Base-by-base conservation (phyloP, 2,329 filamentous ascomycete species). In the Thielaviopsis musarum region DNA sequence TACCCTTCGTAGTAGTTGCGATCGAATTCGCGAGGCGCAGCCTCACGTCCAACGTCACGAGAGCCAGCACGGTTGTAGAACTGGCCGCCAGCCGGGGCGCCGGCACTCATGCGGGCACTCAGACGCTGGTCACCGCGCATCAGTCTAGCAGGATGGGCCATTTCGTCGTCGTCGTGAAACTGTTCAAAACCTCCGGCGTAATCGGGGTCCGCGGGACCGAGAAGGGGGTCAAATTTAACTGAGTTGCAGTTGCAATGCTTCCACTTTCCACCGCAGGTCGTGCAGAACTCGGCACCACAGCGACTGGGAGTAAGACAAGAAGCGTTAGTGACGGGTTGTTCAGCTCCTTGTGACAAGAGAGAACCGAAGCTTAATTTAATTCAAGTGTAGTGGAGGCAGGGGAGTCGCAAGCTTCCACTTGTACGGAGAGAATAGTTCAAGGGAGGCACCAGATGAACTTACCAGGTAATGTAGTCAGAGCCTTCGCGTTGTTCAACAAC, bases 381-480 rank as follows among this genome's bases (percentile, higher is more conserved):
- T 21, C 15, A 52, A 51, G 48, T 51, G 22, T 54, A 17, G 34
- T 21, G 3, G 24, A 28, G 21, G 21, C 21, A 24, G 17, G 19
- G 30, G 22, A 54, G 49, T 34, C 38, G 53, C n/a, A 28, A 19
- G 38, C 19, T 56, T 9, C n/a, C 9, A 17, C 17, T 26, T 12
- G 48, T 51, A 49, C 19, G 51, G 48, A 38, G 26, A 51, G 41
- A 45, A 26, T 19, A 9, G 26, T 26, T 19, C 7, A 15, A 59
- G 48, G 30, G 22, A 59, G 55, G 17, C 15, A 19, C 6, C 19
- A 21, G 24, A 21, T n/a, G 28, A 13, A 72, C 81, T 71, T 74
- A 87, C 84, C 89, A 95, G 28, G 82, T 89, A 81, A 94, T 91
- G 68, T 91, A 89, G 71, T 91, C 91, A 70, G 86, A 90, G 52